Evolutionary conservation across 2,329 filamentous ascomycete species (phyloP).

Genomic region (Pseudogymnoascus verrucosus): DNA sequence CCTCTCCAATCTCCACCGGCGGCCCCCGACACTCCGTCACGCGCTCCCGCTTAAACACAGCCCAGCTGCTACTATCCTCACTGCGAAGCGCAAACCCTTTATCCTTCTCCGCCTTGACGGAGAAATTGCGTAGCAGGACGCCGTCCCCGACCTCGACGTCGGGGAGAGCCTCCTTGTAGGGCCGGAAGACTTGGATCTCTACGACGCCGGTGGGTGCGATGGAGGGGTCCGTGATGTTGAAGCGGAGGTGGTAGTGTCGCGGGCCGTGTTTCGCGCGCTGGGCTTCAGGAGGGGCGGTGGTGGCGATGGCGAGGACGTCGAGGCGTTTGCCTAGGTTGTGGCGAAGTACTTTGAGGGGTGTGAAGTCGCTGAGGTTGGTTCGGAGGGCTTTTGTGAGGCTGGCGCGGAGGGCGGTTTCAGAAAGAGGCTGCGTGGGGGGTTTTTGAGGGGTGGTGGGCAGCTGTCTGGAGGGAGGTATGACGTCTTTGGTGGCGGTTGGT

Average conservation of each 20-base stretch:
- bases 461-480: background rate
- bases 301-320: slow-evolving; percentile 49
- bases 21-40: slow-evolving; percentile 47
- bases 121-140: slow-evolving; percentile 49
- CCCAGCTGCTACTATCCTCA: slow-evolving; percentile 49
- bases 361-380: slow-evolving; percentile 42
- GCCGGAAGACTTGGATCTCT: slow-evolving; percentile 51
- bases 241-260: slow-evolving; percentile 51
- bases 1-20: slow-evolving; percentile 47
- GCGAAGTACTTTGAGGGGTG: slow-evolving; percentile 45
- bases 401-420: slow-evolving; percentile 14
- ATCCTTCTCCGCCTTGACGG: slow-evolving; percentile 43
- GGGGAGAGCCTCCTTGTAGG: slow-evolving; percentile 50
- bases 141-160: slow-evolving; percentile 48
- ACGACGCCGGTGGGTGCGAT: slow-evolving; percentile 41
- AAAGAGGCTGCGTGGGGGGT: slow-evolving; percentile 10
- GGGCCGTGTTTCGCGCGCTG: slow-evolving; percentile 49
- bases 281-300: slow-evolving; percentile 41
- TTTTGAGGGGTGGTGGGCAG: slow-evolving; percentile 14
- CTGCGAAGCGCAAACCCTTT: slow-evolving; percentile 47
- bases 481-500: background rate
- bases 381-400: slow-evolving; percentile 19
- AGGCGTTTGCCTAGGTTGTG: slow-evolving; percentile 40
- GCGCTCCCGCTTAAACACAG: slow-evolving; percentile 43
- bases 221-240: slow-evolving; percentile 50